Evolutionary conservation across 1,284 basidiomycete species (phyloP).

Genomic region (Moesziomyces aphidis): DNA sequence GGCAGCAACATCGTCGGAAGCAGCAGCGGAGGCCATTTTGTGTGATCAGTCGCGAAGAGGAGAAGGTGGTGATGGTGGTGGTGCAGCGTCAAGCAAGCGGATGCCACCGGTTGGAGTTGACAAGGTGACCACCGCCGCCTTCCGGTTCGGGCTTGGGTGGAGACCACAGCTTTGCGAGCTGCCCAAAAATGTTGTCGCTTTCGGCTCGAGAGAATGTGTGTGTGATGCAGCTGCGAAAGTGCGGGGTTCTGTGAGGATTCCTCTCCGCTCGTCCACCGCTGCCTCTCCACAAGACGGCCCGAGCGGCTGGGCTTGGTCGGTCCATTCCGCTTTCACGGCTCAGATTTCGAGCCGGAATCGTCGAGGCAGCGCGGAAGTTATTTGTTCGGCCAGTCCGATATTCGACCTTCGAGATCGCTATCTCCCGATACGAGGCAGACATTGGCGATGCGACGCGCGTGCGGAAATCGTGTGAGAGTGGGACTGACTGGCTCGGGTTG

Average conservation of each 20-base stretch:
- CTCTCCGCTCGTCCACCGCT: no score
- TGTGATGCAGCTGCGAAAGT: not conserved
- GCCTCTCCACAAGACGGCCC: not conserved
- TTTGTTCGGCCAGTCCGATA: conserved; percentile 9
- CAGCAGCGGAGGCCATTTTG: conserved; percentile 12
- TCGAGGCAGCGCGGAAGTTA: conserved; percentile 3
- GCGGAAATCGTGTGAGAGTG: not conserved
- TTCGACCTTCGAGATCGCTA: not conserved
- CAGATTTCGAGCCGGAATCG: conserved; percentile 4
- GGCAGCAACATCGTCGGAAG: conserved; percentile 35
- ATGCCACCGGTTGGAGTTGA: not conserved
- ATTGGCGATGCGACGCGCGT: not conserved
- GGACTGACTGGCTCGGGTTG: not conserved
- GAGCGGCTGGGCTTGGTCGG: not conserved
- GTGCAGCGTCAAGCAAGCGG: not conserved
- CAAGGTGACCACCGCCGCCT: conserved; percentile 5
- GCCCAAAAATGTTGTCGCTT: no score
- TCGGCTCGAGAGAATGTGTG: not conserved
- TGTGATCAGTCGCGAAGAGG: not conserved
- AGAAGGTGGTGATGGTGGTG: not conserved
- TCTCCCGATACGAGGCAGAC: conserved; percentile 8
- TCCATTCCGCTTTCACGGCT: conserved; percentile 21
- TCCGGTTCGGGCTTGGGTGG: not conserved
- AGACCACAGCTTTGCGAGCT: not conserved
- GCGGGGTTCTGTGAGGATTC: conserved; percentile 16